Evolutionary conservation across 306 rosid species (phyloP).

Genomic region (Dalbergia cochinchinensis): DNA sequence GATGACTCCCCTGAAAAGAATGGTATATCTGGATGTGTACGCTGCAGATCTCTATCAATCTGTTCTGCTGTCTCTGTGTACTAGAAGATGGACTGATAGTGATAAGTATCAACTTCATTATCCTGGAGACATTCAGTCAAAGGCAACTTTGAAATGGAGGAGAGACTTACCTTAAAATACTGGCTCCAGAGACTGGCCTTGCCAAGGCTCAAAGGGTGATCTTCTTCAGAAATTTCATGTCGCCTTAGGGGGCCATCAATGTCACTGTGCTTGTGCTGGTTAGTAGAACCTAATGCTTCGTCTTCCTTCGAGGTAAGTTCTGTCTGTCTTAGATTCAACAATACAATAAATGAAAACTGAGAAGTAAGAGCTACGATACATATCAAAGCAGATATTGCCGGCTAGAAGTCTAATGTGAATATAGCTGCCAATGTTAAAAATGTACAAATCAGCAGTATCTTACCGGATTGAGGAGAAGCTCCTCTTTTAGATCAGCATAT

Average conservation of each 20-base stretch:
- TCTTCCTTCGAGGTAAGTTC: constrained; percentile 58
- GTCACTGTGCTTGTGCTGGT: constrained; percentile 52
- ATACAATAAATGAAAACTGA: constrained; percentile 50
- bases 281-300: constrained; percentile 46
- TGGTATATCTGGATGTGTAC: constrained; percentile 81
- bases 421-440: constrained; percentile 28
- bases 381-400: constrained; percentile 5
- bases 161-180: constrained; percentile 68
- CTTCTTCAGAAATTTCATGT: constrained; percentile 71
- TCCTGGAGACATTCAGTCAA: constrained; percentile 25
- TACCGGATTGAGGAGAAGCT: constrained; percentile 79
- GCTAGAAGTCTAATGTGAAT: constrained; percentile 15
- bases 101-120: constrained; percentile 28
- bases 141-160: constrained; percentile 38
- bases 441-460: constrained; percentile 48
- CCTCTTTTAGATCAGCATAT: constrained; percentile 75
- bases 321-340: constrained; percentile 75
- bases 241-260: constrained; percentile 68
- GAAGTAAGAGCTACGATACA: constrained; percentile 38
- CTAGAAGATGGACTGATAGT: constrained; percentile 51
- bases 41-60: constrained; percentile 82
- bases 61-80: constrained; percentile 75
- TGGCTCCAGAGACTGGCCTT: constrained; percentile 73
- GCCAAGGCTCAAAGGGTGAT: constrained; percentile 84
- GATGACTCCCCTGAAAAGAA: constrained; percentile 80